Evolutionary conservation across 306 rosid genomes (phyloP), one percentile per base, ranked within the genome.

Genomic region (Ziziphus jujuba): DNA sequence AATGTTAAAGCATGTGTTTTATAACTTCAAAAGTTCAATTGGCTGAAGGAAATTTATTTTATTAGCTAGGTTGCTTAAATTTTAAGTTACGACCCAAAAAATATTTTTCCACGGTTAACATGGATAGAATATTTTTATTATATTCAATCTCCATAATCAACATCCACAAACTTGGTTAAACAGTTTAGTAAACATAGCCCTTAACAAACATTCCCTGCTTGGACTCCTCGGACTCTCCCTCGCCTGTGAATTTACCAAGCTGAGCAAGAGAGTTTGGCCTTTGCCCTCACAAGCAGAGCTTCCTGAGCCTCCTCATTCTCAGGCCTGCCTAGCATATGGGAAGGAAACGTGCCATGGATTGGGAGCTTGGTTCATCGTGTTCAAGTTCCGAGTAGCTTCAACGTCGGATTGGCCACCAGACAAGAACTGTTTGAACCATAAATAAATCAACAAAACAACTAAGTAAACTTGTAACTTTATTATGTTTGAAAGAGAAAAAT

Each of bases 341-440:
- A 91, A 91, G 0, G 95, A 87, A 77, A 91, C 93, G 5, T 87
- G 95, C 97, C 97, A 91, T 58, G 91, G 98, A 84, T 87, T 77
- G 24, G 87, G 28, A 25, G 85, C 70, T 79, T 77, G 80, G 87
- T 82, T 82, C 84, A 82, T 85, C 3, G 95, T 92, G 14, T 92
- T 92, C 86, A 92, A 76, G 90, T 89, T 91, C 63, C 85, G 73
- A 53, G 98, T 89, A 54, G 98, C 95, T 62, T 91, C 98, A 57
- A 91, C 81, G 82, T 91, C 95, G 53, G 96, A 92, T 82, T 92
- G 98, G 66, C 98, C 96, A 56, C 91, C 92, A 22, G 96, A 92
- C 85, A 89, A 82, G 69, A 92, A 92, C 96, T 87, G 82, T 87
- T 89, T 79, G 69, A 89, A 92, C 95, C 85, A 82, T 15, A 49